Evolutionary conservation across 768 basidiomycete species (phyloP).

Genomic region (Piloderma croceum): DNA sequence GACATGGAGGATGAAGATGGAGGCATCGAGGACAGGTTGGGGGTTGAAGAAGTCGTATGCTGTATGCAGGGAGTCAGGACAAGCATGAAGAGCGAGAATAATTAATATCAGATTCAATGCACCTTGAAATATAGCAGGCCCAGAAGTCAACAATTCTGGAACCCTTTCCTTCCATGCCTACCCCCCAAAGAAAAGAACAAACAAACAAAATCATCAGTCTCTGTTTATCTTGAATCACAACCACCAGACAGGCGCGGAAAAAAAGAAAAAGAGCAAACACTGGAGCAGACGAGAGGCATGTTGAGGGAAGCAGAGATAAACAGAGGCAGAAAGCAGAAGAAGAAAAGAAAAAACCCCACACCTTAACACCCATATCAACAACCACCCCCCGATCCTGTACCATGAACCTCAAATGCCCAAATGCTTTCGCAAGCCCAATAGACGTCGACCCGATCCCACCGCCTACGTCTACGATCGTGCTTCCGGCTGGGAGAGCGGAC

Average conservation of each 20-base stretch:
- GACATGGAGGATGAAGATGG: conserved; percentile 65
- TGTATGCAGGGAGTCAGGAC: conserved; percentile 19
- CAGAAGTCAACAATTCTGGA: background rate
- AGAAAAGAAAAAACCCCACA: conserved; percentile 36
- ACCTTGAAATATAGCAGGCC: background rate
- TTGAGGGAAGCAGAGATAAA: background rate
- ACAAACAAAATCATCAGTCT: background rate
- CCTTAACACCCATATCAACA: conserved; percentile 48
- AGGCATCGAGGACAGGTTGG: conserved; percentile 44
- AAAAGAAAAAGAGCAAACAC: too few relatives aligned
- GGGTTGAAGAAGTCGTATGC: conserved; percentile 75
- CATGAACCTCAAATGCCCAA: conserved; percentile 38
- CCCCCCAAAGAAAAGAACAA: background rate
- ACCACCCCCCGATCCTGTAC: conserved; percentile 58
- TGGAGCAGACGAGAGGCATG: background rate
- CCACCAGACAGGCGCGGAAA: too few relatives aligned
- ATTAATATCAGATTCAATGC: background rate
- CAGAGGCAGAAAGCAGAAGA: conserved; percentile 1
- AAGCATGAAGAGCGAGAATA: too few relatives aligned
- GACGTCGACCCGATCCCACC: conserved; percentile 59
- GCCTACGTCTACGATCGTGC: conserved; percentile 61
- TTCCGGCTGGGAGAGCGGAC: conserved; percentile 41
- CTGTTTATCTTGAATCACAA: too few relatives aligned
- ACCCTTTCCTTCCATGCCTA: background rate
- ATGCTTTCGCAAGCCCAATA: conserved; percentile 27